Conservation (phyloP, 164 flowering plant species). For the Stephania cephalantha region DNA sequence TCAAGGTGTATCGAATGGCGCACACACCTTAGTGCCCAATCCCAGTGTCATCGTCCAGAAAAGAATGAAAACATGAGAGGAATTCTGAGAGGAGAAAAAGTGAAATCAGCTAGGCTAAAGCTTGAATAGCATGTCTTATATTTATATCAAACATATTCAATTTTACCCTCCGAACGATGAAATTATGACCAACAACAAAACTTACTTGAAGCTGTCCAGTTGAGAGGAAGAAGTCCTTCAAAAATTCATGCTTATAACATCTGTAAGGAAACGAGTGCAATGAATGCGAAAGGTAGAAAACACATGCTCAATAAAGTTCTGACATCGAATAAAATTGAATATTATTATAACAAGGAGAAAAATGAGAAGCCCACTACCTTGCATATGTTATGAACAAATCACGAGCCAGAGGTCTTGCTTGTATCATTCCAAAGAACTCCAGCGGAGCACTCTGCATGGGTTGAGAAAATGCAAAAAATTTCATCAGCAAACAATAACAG, state of each 20-base stretch:
- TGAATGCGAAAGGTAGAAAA: constrained; percentile 6
- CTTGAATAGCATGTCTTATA: no score
- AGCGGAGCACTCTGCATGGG: constrained; percentile 56
- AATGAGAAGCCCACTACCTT: constrained; percentile 34
- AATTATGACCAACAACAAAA: constrained; percentile 10
- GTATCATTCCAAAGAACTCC: constrained; percentile 82
- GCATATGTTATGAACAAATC: constrained; percentile 75
- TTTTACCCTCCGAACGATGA: not conserved
- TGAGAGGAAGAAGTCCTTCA: constrained; percentile 82
- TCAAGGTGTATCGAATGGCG: no score
- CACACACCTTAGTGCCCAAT: no score
- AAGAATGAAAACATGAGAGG: no score
- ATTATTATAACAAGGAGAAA: not conserved
- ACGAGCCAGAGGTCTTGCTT: constrained; percentile 72
- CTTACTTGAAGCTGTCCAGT: constrained; percentile 85
- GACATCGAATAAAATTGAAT: constrained; percentile 6
- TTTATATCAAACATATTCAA: not conserved
- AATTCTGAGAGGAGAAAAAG: no score
- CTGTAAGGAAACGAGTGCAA: constrained; percentile 34
- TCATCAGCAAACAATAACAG: not conserved
- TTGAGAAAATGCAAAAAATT: constrained; percentile 8
- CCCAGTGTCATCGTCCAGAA: no score
- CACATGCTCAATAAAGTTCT: not conserved
- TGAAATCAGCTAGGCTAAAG: no score
- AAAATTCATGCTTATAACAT: constrained; percentile 71